phyloP scores from a whole-genome alignment of 1,139 yeast species.

The Taphrina deformans region DNA sequence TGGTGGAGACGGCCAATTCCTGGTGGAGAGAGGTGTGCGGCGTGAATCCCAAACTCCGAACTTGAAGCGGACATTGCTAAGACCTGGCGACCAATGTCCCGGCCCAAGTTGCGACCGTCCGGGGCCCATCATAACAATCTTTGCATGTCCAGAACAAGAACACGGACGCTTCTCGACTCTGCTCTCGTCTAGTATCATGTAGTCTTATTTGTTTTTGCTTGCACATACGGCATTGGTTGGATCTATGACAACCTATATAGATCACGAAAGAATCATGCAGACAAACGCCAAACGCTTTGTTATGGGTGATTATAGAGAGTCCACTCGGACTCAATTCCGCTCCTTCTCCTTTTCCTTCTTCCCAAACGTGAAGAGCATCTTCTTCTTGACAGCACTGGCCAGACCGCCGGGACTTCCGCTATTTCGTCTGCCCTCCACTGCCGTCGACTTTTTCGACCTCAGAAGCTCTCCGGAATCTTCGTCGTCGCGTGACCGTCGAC shows the following conservation, averaged over 20 bases:
- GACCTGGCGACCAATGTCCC: no score
- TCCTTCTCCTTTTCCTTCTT: conserved; percentile 17
- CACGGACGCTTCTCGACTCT: no score
- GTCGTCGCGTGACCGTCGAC: conserved; percentile 14
- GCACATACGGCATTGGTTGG: no score
- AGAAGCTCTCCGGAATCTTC: conserved; percentile 6
- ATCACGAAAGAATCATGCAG: background rate
- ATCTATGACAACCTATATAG: background rate
- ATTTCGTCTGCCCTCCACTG: conserved; percentile 7
- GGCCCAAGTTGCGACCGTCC: no score
- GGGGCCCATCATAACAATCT: no score
- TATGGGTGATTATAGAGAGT: background rate
- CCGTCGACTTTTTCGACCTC: conserved; percentile 2
- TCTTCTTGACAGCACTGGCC: conserved; percentile 17
- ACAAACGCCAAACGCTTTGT: conserved; percentile 4
- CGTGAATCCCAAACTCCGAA: no score
- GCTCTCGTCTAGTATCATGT: no score
- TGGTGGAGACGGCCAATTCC: background rate
- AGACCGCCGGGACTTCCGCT: conserved; percentile 21
- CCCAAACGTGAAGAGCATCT: conserved; percentile 22
- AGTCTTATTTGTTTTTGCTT: no score
- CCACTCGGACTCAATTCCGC: background rate
- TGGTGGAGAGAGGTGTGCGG: background rate
- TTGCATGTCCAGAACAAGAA: no score
- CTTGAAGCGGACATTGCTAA: no score